phyloP scores from a whole-genome alignment of 75 land plant genomes.

The Pinus tabuliformis region DNA sequence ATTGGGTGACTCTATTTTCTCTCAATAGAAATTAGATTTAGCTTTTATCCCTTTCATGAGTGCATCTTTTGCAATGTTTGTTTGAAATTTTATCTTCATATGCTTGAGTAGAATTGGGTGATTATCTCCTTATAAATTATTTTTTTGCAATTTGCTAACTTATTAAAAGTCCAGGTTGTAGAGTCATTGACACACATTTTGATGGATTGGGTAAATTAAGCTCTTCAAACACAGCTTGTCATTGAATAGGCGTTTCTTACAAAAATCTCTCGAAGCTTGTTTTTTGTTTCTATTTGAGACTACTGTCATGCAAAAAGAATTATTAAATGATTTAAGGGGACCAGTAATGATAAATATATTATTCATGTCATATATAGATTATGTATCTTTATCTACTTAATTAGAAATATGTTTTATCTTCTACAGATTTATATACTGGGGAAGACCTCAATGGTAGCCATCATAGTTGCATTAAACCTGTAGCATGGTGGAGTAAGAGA shows the following conservation, averaged over 20 bases:
- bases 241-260: slow-evolving; percentile 93
- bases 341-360: too few relatives aligned
- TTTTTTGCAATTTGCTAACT: neutral
- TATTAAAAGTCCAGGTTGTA: slow-evolving; percentile 57
- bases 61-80: neutral
- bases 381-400: too few relatives aligned
- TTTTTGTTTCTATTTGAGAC: neutral
- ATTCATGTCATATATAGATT: too few relatives aligned
- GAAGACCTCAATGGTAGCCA: too few relatives aligned
- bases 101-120: neutral
- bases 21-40: neutral
- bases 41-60: neutral
- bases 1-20: neutral
- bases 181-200: slow-evolving; percentile 84
- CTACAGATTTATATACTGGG: too few relatives aligned
- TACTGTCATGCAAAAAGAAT: too few relatives aligned
- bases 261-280: slow-evolving; percentile 23
- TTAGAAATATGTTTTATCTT: too few relatives aligned
- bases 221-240: slow-evolving; percentile 84
- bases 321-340: too few relatives aligned
- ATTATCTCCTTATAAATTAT: neutral
- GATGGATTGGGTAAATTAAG: slow-evolving; percentile 77
- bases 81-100: neutral
- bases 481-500: too few relatives aligned
- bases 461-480: too few relatives aligned